Conservation (phyloP, 2,329 filamentous ascomycete genomes). For the Microsporum ferrugineum region DNA sequence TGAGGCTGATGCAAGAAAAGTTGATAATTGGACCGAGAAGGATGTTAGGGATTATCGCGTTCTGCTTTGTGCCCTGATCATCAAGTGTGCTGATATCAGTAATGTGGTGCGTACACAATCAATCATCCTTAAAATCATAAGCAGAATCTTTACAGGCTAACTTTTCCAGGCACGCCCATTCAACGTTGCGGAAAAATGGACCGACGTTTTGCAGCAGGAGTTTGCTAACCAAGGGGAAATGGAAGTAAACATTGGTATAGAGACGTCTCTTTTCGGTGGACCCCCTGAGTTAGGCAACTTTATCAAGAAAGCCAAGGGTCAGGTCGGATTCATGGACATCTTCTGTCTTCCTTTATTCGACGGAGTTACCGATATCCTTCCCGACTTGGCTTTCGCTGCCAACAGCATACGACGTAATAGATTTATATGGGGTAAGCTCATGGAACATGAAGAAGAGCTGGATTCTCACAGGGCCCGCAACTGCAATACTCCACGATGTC, state of each 20-base stretch:
- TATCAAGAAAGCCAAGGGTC: constrained; percentile 70
- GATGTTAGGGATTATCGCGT: constrained; percentile 65
- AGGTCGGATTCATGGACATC: constrained; percentile 92
- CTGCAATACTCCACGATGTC: constrained; percentile 1
- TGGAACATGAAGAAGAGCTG: constrained; percentile 7
- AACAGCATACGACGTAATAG: constrained; percentile 72
- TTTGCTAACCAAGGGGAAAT: constrained; percentile 87
- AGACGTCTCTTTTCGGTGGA: constrained; percentile 69
- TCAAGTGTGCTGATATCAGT: constrained; percentile 98
- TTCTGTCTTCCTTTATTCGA: constrained; percentile 89
- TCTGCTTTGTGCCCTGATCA: constrained; percentile 76
- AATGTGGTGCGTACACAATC: constrained; percentile 63
- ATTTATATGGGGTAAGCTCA: constrained; percentile 47
- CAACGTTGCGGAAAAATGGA: constrained; percentile 76
- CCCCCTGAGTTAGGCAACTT: constrained; percentile 73
- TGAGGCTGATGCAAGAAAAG: constrained; percentile 49
- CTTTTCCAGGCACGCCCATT: constrained; percentile 63
- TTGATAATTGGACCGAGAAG: constrained; percentile 66
- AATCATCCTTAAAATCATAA: no score
- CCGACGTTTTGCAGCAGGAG: constrained; percentile 85
- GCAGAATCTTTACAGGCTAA: not conserved
- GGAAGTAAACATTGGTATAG: constrained; percentile 78
- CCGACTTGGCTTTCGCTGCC: constrained; percentile 71
- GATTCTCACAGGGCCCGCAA: not conserved
- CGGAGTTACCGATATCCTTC: constrained; percentile 74